Base-by-base conservation (phyloP, 345 rosid genomes). In the Gossypium ekmanianum region DNA sequence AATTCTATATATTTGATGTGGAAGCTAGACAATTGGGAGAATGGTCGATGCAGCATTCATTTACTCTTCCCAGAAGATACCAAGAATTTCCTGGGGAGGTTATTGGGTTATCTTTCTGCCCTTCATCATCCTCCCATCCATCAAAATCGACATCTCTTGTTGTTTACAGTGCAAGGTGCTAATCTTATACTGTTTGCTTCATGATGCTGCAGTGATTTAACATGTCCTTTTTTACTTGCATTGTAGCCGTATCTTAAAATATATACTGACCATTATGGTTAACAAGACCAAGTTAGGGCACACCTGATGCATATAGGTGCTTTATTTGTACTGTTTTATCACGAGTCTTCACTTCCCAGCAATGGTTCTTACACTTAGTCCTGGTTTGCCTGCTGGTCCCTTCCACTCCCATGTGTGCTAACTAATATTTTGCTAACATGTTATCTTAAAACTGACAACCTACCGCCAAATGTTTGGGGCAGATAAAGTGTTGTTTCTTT, bases 41-140 rank as follows among this genome's bases (percentile, higher is more conserved):
- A 77, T 94, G 98, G 98, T 94, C 98, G 24, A 80, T 68, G 74
- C 88, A 81, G 47, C 79, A 89, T 81, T 81, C 94, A 0, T 83
- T 79, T 81, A 75, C 81, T 75, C 84, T 92, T 54, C 97, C 98
- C 0, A 87, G 74, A 78, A 88, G 97, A 84, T 94, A 82, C 80
- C 97, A 85, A 85, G 98, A 94, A 77, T 94, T 92, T 82, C 98
- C 98, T 41, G 97, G 98, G 58, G 97, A 94, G 85, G 94, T 94
- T 69, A 87, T 89, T 68, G 98, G 98, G 48, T 88, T 94, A 52
- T 90, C 98, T 18, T 94, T 94, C 81, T 77, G 87, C 14, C 89
- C 93, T 1, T 75, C 85, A 12, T 79, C 97, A 24, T 91, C 93
- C 79, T 81, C 90, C 14, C 87, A 93, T 1, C 77, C 85, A 13